Percentiles rank a stretch among this genome's conserved stretches.
Evolutionary conservation across 164 flowering plant species (phyloP).

Genomic region (Warburgia ugandensis): DNA sequence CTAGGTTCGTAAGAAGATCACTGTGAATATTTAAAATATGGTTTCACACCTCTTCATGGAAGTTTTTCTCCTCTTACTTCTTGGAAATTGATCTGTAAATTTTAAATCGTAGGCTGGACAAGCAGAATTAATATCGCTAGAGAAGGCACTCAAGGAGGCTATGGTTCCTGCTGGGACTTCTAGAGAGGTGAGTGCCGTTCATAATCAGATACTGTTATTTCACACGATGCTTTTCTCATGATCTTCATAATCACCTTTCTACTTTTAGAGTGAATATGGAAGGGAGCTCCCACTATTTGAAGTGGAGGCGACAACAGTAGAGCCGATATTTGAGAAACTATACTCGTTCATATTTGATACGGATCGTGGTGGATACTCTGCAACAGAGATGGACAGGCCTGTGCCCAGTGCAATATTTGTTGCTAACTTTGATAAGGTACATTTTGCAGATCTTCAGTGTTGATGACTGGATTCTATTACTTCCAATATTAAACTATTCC

Average conservation of each 20-base stretch:
- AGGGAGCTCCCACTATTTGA: conserved; percentile 84
- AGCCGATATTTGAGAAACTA: conserved; percentile 68
- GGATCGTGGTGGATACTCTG: conserved; percentile 32
- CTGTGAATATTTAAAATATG: too few relatives aligned
- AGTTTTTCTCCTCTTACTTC: not conserved
- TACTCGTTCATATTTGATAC: conserved; percentile 75
- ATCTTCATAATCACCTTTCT: conserved; percentile 11
- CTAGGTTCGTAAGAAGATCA: too few relatives aligned
- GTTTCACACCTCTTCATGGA: not conserved
- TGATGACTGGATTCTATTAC: not conserved
- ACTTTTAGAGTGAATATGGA: conserved; percentile 71
- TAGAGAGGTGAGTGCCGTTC: conserved; percentile 55
- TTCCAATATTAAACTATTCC: not conserved
- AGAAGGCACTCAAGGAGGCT: conserved; percentile 73
- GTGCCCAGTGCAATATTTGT: conserved; percentile 79
- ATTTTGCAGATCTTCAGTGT: conserved; percentile 1
- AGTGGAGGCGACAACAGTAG: conserved; percentile 76
- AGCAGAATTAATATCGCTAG: conserved; percentile 80
- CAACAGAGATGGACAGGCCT: conserved; percentile 51
- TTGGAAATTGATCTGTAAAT: not conserved
- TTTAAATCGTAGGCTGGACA: conserved; percentile 56
- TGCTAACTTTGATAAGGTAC: conserved; percentile 94
- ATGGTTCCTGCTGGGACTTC: conserved; percentile 86
- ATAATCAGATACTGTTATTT: not conserved
- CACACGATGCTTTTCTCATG: too few relatives aligned